These are phyloP conservation scores for Gossypium herbaceum DNA, from an alignment of 345 rosid species.

Conservation along the genomic window DNA sequence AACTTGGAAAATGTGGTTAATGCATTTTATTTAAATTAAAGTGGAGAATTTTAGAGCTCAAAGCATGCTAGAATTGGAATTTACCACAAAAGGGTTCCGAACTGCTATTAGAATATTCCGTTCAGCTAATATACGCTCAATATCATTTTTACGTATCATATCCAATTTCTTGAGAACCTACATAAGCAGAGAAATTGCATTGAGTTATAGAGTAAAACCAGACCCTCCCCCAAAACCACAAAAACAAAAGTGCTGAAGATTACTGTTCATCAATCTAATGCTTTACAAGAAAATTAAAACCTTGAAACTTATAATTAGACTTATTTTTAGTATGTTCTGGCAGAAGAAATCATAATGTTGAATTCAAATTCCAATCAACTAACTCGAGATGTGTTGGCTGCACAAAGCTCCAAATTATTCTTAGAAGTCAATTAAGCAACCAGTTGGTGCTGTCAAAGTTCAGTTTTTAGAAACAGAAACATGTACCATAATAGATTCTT, in stretches of 20 bases:
- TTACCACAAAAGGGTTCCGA: slow-evolving; percentile 86
- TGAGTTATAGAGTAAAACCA: slow-evolving; percentile 15
- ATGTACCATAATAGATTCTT: neutral
- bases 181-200: slow-evolving; percentile 21
- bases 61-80: slow-evolving; percentile 13
- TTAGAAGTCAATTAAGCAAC: neutral
- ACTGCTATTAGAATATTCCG: slow-evolving; percentile 78
- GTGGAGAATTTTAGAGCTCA: neutral
- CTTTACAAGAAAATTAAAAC: neutral
- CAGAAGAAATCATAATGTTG: neutral
- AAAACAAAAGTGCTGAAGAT: neutral
- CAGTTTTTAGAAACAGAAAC: slow-evolving; percentile 15
- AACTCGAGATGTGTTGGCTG: neutral
- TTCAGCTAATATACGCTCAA: slow-evolving; percentile 73
- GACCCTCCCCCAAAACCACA: too few relatives aligned
- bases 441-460: slow-evolving; percentile 3
- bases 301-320: neutral
- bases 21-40: slow-evolving; percentile 2
- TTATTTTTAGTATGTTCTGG: neutral
- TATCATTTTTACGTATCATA: slow-evolving; percentile 75
- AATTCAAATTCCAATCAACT: neutral
- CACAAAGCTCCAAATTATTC: slow-evolving; percentile 1
- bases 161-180: slow-evolving; percentile 80
- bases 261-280: neutral
- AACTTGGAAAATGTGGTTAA: neutral